Evolutionary conservation across 2,329 filamentous ascomycete genomes (phyloP), one percentile per base, ranked within the genome.

Genomic region (Aspergillus ibericus): DNA sequence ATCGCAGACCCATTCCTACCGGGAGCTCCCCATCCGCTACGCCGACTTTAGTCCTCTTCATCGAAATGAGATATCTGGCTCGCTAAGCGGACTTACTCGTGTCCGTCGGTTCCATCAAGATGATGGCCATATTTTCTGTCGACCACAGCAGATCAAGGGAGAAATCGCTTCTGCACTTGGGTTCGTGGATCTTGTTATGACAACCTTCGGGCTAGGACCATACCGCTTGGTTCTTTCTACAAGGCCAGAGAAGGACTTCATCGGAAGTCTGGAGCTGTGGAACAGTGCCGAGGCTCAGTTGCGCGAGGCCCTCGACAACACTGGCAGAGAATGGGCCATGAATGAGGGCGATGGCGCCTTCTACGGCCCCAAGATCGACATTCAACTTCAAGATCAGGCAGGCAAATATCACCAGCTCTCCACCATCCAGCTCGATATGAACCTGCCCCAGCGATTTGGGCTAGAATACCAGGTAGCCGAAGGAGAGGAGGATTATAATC

Each of bases 331-430:
- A 35, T 96, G 91, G 90, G 83, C 82, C 2, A 66, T 93, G 58
- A 93, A 92, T 62, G 83, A 88, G 67, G 91, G 91, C 10, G 92
- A 96, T 60, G 92, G 92, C 13, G 92, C 92, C 4, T 96, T 96
- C 70, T 96, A 96, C 69, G 92, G 92, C 0, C 92, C 92, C 32
- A 96, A 96, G 77, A 96, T 96, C 63, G 92, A 96, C 70, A 90
- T 96, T 46, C 86, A 96, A 38, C 76, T 96, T 47, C 85, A 84
- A 60, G 92, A 96, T 70, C 88, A 88, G 1, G 85, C 91, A 68
- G 91, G 90, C 7, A 96, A 93, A 70, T 90, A 92, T 68, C 92
- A 96, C 70, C 92, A 96, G 72, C 91, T 92, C 2, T 92, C 91
- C 3, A 96, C 92, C 0, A 88, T 96, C 52, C 92, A 96, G 78